Conservation (phyloP, 2,329 filamentous ascomycete species). For the Aspergillus unguis region DNA sequence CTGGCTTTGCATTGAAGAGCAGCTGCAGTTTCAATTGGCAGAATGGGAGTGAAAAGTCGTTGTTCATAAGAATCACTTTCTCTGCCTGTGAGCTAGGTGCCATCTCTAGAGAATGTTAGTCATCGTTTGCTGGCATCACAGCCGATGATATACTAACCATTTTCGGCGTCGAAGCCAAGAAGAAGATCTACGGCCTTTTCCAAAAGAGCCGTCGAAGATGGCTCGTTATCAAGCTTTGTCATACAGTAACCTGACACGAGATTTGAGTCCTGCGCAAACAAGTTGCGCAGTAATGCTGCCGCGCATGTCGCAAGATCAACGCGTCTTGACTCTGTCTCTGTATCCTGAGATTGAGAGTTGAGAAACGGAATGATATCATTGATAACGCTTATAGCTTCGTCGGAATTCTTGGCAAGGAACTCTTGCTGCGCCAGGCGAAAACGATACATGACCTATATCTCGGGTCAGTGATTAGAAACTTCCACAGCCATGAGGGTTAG, state of each 20-base stretch:
- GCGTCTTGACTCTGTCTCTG: constrained; percentile 5
- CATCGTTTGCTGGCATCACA: background rate
- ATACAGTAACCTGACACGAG: constrained; percentile 27
- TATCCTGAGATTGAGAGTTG: constrained; percentile 8
- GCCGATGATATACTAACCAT: constrained; percentile 12
- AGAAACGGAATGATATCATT: constrained; percentile 29
- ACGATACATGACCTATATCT: constrained; percentile 35
- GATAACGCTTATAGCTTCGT: constrained; percentile 34
- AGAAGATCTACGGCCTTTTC: constrained; percentile 33
- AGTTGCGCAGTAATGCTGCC: constrained; percentile 29
- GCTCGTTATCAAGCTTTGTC: constrained; percentile 27
- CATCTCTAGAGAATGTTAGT: constrained; percentile 13
- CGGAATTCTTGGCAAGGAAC: constrained; percentile 34
- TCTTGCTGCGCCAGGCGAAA: constrained; percentile 40
- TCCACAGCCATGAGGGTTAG: background rate
- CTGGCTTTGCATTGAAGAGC: constrained; percentile 34
- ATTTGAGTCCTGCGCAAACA: constrained; percentile 35
- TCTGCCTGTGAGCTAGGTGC: constrained; percentile 30
- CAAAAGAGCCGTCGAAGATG: constrained; percentile 26
- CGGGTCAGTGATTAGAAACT: background rate
- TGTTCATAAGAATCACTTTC: constrained; percentile 34
- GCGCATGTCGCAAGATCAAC: constrained; percentile 23
- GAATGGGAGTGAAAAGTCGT: constrained; percentile 44
- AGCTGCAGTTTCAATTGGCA: constrained; percentile 43
- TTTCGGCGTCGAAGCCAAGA: constrained; percentile 26